Base-by-base conservation (phyloP, 108 stramenopile genomes). In the Heterococcus sp. region DNA sequence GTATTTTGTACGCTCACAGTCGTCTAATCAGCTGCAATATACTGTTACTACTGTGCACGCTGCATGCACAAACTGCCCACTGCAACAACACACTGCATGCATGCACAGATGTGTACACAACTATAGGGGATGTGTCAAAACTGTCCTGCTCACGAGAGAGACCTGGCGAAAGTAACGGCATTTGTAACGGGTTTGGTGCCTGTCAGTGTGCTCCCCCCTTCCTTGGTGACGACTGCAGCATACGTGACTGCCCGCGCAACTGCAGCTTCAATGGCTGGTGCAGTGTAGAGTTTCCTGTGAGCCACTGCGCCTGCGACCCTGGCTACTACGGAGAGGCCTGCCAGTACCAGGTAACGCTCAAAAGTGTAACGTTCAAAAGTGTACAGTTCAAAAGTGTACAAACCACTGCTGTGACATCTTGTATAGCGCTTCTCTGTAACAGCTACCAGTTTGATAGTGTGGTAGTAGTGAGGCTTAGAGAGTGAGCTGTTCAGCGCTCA, bases 171-270 rank as follows among this genome's bases (percentile, higher is more conserved):
- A 86, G 86, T 0, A 85, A 94, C 73, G 94, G 94, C 39, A 91
- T 93, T 58, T 94, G 94, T 79, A 92, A 94, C 80, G 84, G 94
- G 3, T 94, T 91, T 80, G 94, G 93, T 8, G 87, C 89, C 2
- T 92, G 93, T 74, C 92, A 92, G 80, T 94, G 94, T 82, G 89
- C 91, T 29, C 94, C 94, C 37, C 94, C 94, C 4, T 94, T 90
- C 77, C 85, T 94, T 27, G 89, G 89, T 4, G 90, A 91, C 39
- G 93, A 93, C 78, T 92, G 92, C 78, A 76, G 87, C 71, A 90
- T 90, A 30, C 71, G 71, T 65, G 92, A 93, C 74, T 93, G 93
- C 73, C 83, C 84, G 66, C 67, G 91, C 66, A 88, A 90, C 71
- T 93, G 92, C 87, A 88, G 82, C 67, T 91, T 87, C 76, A 90